These are phyloP conservation scores for Pontederia paniculata DNA, from an alignment of 176 grass and related monocot genomes.

Conservation along the genomic window DNA sequence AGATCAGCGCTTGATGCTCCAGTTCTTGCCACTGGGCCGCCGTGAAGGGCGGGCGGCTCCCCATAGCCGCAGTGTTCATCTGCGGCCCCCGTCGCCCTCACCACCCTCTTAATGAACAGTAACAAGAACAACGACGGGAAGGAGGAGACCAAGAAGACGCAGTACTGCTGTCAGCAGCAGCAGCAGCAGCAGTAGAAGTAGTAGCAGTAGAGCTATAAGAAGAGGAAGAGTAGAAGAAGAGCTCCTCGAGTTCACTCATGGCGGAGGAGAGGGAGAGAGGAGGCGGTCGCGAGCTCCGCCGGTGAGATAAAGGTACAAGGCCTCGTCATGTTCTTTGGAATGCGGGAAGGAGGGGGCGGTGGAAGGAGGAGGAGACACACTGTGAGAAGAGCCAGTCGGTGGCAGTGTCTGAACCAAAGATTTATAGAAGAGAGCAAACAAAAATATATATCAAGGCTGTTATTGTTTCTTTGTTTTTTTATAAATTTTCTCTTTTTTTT, in stretches of 20 bases:
- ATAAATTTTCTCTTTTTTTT: no score
- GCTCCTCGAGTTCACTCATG: not conserved
- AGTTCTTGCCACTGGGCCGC: constrained; percentile 92
- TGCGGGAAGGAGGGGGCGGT: not conserved
- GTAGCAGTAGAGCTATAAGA: not conserved
- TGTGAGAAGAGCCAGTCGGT: not conserved
- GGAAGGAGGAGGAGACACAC: not conserved
- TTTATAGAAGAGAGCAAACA: not conserved
- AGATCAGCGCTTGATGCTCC: constrained; percentile 95
- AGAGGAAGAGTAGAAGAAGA: not conserved
- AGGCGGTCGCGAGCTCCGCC: not conserved
- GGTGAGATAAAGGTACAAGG: not conserved
- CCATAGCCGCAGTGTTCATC: constrained; percentile 28
- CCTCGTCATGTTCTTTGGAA: constrained; percentile 1
- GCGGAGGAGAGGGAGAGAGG: not conserved
- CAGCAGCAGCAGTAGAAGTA: no score
- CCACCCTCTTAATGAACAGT: no score
- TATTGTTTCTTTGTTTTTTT: no score
- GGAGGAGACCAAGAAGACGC: no score
- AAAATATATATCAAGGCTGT: not conserved
- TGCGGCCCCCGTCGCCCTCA: no score
- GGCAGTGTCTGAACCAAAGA: not conserved
- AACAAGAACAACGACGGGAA: no score
- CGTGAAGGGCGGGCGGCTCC: constrained; percentile 42
- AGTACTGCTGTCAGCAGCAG: no score